Evolutionary conservation across 441 rosid genomes (phyloP), one percentile per base, ranked within the genome.

Genomic region (Melastoma candidum): DNA sequence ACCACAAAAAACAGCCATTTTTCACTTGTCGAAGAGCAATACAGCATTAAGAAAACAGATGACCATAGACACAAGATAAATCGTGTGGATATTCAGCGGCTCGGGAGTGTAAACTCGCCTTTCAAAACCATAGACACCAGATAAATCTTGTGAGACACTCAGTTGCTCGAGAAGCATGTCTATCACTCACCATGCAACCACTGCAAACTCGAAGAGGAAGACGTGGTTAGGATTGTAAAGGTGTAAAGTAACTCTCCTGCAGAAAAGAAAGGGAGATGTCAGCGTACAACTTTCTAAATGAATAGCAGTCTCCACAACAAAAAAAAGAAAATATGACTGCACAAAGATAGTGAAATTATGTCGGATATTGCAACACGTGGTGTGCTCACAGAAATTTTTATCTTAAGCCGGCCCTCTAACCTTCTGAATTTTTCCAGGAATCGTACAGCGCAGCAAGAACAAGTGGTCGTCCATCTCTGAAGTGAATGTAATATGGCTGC

Each of bases 361-460:
- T 6, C 36, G 7, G 36, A 29, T 29, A 3, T 29, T 29, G 36
- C 7, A 6, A 48, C 11, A 3, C 55, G 12, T 32, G 32, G 17
- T 11, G 12, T 8, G 1, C 11, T 12, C 13, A 0, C 0, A 51
- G 11, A 6, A n/a, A 13, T 12, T 9, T 27, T 50, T 51, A 51
- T 11, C 13, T 29, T 51, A 12, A 29, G 11, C 55, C 12, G 26
- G 10, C 51, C 22, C 11, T 43, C 39, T 63, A 51, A 84, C 97
- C 97, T 71, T 72, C 88, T 32, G 90, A 57, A 63, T 70, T 80
- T 63, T 81, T 66, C 97, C 96, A 90, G 22, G 77, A 74, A 72
- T 90, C 97, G 57, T 74, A 87, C 29, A 87, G 85, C 49, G 85
- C 92, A 65, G 97, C 95, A 79, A 90, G 85, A 4, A 84, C 86